Evolutionary conservation across 2,329 filamentous ascomycete genomes (phyloP).

Genomic region (Verruconis gallopava): DNA sequence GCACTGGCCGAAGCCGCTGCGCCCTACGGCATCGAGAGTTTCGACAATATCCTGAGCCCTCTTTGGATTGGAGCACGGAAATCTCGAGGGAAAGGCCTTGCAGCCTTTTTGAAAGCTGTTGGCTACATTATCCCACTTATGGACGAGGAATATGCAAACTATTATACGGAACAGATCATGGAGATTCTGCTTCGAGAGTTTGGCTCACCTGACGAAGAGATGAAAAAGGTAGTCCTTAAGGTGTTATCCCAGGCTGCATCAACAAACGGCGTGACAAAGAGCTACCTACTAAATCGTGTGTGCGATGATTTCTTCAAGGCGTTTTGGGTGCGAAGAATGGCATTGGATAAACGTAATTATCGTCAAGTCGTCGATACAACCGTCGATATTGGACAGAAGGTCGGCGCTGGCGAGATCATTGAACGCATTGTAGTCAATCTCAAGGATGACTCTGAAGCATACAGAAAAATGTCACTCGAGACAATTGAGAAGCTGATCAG

Average conservation of each 20-base stretch:
- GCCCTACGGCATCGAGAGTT: conserved; percentile 97
- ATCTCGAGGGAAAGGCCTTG: conserved; percentile 89
- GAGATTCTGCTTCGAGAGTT: conserved; percentile 94
- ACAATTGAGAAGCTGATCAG: conserved; percentile 95
- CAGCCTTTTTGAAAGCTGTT: conserved; percentile 92
- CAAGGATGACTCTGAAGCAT: conserved; percentile 95
- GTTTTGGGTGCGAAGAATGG: conserved; percentile 97
- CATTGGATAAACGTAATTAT: conserved; percentile 93
- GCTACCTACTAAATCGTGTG: conserved; percentile 90
- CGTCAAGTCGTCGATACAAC: conserved; percentile 96
- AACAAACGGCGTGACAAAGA: conserved; percentile 87
- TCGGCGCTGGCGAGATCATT: conserved; percentile 91
- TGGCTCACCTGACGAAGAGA: conserved; percentile 92
- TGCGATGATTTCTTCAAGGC: conserved; percentile 96
- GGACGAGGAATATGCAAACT: conserved; percentile 99
- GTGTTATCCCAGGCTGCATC: conserved; percentile 92
- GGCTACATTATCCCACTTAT: conserved; percentile 97
- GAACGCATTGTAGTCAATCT: conserved; percentile 88
- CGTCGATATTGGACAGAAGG: conserved; percentile 91
- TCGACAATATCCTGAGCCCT: conserved; percentile 93
- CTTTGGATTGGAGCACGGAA: conserved; percentile 94
- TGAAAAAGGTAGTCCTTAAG: conserved; percentile 99
- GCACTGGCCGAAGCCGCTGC: conserved; percentile 92
- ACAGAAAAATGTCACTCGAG: conserved; percentile 98
- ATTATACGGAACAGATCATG: conserved; percentile 98